Base-by-base conservation (phyloP, 164 flowering plant genomes). In the Macadamia tetraphylla region DNA sequence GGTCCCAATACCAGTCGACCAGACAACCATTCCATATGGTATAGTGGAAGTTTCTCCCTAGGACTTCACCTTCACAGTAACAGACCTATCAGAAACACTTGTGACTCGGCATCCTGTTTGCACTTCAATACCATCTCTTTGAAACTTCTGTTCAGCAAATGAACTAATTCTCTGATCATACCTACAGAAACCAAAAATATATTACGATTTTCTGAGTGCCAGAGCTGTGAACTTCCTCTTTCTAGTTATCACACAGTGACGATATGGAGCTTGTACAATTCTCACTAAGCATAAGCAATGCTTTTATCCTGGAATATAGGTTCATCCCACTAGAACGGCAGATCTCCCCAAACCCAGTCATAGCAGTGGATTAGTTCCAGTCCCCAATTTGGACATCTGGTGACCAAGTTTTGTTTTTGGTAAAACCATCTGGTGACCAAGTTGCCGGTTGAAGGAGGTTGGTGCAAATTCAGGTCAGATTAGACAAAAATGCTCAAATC, bases 1-100 rank as follows among this genome's bases (percentile, higher is more conserved):
- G 62, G 96, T 84, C 51, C 90, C 98, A 73, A 91, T 90, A 32
- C 98, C 98, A 62, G 98, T 94, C 58, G 98, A 94, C 98, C 98
- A 94, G 60, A 91, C 93, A 77, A 76, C 81, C 98, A 94, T 91
- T 58, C 98, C 98, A 77, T 94, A 94, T 11, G 98, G 97, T 55
- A 84, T 66, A 10, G 88, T 70, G 55, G 82, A 62, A 35, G 76
- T 49, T 51, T 66, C 82, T 18, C 89, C 96, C 43, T 57, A 79
- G 53, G 84, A 79, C 62, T 76, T 72, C 55, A 68, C 85, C 77
- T 89, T 88, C 53, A 91, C 87, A 48, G 78, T 82, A 68, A 94
- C 90, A 68, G 77, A 89, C 69, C 87, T 83, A 56, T 88, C 94
- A 40, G 90, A 66, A 58, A 94, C 97, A 60, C 85, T 83, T 15